Evolutionary conservation across 2,329 filamentous ascomycete species (phyloP).

Genomic region (Rutstroemia sp.): DNA sequence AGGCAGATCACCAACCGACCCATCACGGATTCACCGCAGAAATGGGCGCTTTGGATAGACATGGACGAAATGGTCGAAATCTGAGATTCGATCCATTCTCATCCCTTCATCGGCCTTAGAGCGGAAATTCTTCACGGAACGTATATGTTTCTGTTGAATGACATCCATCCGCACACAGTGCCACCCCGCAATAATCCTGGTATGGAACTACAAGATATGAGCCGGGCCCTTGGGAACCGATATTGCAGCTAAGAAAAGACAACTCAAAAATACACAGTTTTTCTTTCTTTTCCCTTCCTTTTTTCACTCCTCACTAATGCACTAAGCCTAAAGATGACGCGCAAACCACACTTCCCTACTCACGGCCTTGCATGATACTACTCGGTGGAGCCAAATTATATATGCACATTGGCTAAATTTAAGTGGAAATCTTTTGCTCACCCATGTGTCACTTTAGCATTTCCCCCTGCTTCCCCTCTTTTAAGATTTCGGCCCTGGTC

Average conservation of each 20-base stretch:
- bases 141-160: neutral
- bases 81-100: no score
- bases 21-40: no score
- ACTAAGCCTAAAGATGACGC: slow-evolving; percentile 7
- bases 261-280: neutral
- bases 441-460: neutral
- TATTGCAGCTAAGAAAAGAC: neutral
- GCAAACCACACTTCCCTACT: neutral
- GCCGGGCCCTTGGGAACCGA: slow-evolving; percentile 8
- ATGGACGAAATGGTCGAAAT: neutral
- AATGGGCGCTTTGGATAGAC: neutral
- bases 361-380: neutral
- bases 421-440: neutral
- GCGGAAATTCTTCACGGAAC: neutral
- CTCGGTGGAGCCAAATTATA: neutral
- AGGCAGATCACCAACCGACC: no score
- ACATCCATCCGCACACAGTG: neutral
- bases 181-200: slow-evolving; percentile 14
- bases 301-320: neutral
- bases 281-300: neutral
- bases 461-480: slow-evolving; percentile 4
- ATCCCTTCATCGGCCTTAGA: neutral
- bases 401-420: neutral
- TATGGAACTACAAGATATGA: neutral
- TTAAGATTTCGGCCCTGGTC: slow-evolving; percentile 1